Evolutionary conservation across 768 basidiomycete species (phyloP).

Genomic region (Holtermannia corniformis): DNA sequence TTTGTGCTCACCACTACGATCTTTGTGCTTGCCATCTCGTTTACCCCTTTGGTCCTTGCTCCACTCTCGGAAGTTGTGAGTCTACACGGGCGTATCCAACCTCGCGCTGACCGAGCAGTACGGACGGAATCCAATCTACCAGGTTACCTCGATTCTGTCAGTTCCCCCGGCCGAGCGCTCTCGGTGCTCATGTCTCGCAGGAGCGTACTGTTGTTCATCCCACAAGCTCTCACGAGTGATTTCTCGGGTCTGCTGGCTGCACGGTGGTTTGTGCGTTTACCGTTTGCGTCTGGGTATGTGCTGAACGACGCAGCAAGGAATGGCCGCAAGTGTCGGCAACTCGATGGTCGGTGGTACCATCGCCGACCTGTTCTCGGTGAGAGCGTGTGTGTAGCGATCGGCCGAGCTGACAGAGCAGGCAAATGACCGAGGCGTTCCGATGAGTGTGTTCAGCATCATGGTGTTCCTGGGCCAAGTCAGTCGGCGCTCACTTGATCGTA

Average conservation of each 20-base stretch:
- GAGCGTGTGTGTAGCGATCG: too few relatives aligned
- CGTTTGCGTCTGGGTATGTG: too few relatives aligned
- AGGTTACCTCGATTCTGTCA: conserved; percentile 26
- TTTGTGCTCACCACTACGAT: conserved; percentile 13
- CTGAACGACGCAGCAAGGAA: conserved; percentile 22
- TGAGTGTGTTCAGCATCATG: conserved; percentile 30
- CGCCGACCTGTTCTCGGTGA: conserved; percentile 37
- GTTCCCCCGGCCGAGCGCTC: background rate
- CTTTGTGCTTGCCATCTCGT: conserved; percentile 22
- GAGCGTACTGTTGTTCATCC: conserved; percentile 25
- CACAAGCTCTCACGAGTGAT: conserved; percentile 22
- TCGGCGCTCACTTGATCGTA: background rate
- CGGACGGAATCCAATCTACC: conserved; percentile 34
- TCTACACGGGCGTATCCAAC: background rate
- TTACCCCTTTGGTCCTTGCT: conserved; percentile 32
- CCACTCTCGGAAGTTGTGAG: conserved; percentile 28
- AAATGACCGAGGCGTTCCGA: conserved; percentile 24
- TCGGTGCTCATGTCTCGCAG: conserved; percentile 6
- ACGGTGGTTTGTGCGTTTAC: conserved; percentile 23
- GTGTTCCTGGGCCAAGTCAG: conserved; percentile 26
- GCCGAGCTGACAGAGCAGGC: too few relatives aligned
- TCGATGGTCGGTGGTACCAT: conserved; percentile 39
- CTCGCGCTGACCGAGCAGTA: conserved; percentile 4
- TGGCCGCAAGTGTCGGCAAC: conserved; percentile 30
- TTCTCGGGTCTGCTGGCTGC: conserved; percentile 22